Evolutionary conservation across 352 stramenopile species (phyloP), one percentile per base, ranked within the genome.

Genomic region (Phytophthora idaei): DNA sequence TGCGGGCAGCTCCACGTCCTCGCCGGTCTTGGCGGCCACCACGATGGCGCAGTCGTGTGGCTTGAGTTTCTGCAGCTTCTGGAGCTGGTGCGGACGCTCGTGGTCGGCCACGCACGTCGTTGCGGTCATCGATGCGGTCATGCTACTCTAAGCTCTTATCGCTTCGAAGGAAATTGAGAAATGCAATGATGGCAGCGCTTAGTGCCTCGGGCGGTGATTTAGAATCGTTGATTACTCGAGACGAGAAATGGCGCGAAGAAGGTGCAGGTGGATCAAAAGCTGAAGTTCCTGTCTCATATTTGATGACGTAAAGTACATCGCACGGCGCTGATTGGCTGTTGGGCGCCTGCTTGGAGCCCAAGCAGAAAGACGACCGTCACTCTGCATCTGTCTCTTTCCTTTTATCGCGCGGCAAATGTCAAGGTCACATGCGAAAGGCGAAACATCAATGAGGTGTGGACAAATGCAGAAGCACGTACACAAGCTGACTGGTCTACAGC

Each of bases 41-140:
- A 80, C 57, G 21, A 70, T 67, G 34, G 69, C 60, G 47, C 69
- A 74, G 60, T 76, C 61, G 39, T 80, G 58, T 11, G 73, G 73
- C 34, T 54, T 67, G 44, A 80, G 73, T 55, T 77, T 74, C 29
- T 73, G 63, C 32, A 80, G 69, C 44, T 71, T 64, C 29, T 67
- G 56, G 4, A 68, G 29, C 48, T 69, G 62, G 12, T 55, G 62
- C 10, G 46, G 31, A 8, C 32, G 46, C 25, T 71, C 46, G 48
- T 73, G 64, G 64, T 69, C 58, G 32, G 52, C 45, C 45, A 64
- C 32, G 29, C 50, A 67, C 21, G 15, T 68, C 8, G 45, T 31
- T 12, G 34, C 39, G n/a, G 28, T 32, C 7, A 31, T 59, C 45
- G 10, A 54, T 31, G 45, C 62, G n/a, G 47, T 69, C 57, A 75